phyloP scores from a whole-genome alignment of 2,329 filamentous ascomycete genomes.

The Alternaria ethzedia region DNA sequence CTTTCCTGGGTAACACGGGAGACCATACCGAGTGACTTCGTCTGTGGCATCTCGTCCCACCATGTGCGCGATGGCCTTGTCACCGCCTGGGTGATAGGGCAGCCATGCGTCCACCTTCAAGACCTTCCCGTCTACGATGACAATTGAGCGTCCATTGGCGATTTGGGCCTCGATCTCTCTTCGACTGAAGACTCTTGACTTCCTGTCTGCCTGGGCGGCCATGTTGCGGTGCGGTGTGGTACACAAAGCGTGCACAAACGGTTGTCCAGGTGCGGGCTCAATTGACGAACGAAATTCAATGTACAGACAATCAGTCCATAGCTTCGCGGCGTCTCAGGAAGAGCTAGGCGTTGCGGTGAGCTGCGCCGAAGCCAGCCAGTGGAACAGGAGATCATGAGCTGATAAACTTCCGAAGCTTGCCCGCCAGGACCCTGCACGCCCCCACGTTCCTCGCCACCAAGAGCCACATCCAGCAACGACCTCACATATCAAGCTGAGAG shows the following conservation, averaged over 20 bases:
- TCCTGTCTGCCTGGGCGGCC: constrained; percentile 43
- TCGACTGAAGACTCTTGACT: constrained; percentile 62
- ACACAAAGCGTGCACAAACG: background rate
- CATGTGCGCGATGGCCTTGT: constrained; percentile 92
- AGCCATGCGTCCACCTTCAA: constrained; percentile 90
- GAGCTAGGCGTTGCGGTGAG: background rate
- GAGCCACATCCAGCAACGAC: background rate
- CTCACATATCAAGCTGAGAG: background rate
- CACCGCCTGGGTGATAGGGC: constrained; percentile 87
- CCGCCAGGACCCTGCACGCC: constrained; percentile 12
- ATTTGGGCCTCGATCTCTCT: constrained; percentile 81
- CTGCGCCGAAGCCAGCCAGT: constrained; percentile 9
- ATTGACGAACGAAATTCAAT: background rate
- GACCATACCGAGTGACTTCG: constrained; percentile 83
- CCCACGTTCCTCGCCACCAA: constrained; percentile 13
- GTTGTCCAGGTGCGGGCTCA: background rate
- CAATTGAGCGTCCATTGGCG: constrained; percentile 76
- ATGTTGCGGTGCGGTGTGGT: constrained; percentile 20
- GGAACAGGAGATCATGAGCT: constrained; percentile 18
- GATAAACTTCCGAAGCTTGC: constrained; percentile 17
- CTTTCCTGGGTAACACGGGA: background rate
- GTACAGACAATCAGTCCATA: constrained; percentile 9
- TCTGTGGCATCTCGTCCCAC: constrained; percentile 92
- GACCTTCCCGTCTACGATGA: constrained; percentile 82
- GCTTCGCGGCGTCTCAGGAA: background rate